Base-by-base conservation (phyloP, 805 yeast genomes). In the Metschnikowia sp. region DNA sequence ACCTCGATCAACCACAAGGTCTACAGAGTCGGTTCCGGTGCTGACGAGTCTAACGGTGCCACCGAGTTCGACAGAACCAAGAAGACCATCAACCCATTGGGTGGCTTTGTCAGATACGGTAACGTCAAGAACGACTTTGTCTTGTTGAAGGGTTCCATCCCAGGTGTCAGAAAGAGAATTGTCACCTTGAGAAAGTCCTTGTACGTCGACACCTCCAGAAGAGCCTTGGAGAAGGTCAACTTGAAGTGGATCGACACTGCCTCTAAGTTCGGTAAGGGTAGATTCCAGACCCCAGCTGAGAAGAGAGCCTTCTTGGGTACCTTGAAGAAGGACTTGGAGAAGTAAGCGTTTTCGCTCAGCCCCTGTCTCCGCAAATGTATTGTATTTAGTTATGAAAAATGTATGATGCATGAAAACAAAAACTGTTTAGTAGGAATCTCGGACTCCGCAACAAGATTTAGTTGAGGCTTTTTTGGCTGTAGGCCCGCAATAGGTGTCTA, bases 271-370 rank as follows among this genome's bases (percentile, higher is more conserved):
- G 99, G 99, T 87, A 95, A 94, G 89, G 99, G 99, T 84, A 94
- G 99, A 86, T 94, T 94, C 98, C 99, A 94, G 83, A 94, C 99
- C 72, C 96, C 97, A 69, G 98, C 97, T 77, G 99, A 94, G 85
- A 95, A 95, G 91, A 90, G 86, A 74, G 96, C 99, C 74, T 94
- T 94, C 92, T 70, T 91, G 83, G 99, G 99, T 83, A 92, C 99
- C 72, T 86, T 94, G 76, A 94, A 94, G 96, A 91, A 88, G 86
- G 97, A 91, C 78, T 83, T 88, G 74, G 79, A 83, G 72, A 62
- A 62, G 52, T 64, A 41, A 46, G 38, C 34, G 39, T 36, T 8
- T 37, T 39, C n/a, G 36, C 15, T n/a, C n/a, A 11, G 31, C 18
- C 26, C 32, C 31, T 36, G 18, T 13, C 13, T 15, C 12, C 39